Base-by-base conservation (phyloP, 306 rosid genomes). In the Herpetospermum pedunculosum region DNA sequence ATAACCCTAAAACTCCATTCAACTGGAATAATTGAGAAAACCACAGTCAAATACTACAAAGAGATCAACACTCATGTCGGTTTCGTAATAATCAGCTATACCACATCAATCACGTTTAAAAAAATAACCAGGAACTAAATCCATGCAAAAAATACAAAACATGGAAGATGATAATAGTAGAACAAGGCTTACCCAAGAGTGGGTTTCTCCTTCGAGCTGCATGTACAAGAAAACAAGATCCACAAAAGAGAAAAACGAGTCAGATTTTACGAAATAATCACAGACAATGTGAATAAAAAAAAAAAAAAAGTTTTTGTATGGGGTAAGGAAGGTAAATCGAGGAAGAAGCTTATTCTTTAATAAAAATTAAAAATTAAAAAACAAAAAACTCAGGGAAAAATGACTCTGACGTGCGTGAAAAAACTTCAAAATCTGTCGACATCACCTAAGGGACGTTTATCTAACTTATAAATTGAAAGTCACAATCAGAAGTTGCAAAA, bases 121-220 rank as follows among this genome's bases (percentile, higher is more conserved):
- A 10, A 12, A 53, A 26, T 68, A 68, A 65, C 21, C 21, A 68
- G 38, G 25, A 43, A 68, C 73, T 2, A 68, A 46, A 4, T 70
- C 8, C 26, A 44, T 47, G 23, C 28, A 44, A 46, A 70, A 58
- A 29, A 46, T 9, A 70, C 23, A 70, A 11, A 32, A 15, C 4
- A 1, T 67, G 38, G 14, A 38, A 32, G 70, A 58, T 47, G 38
- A 28, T 6, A 38, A 47, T 50, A 60, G 53, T 10, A 81, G 60
- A 37, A 46, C 48, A 54, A 21, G 25, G 70, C 96, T 83, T 78
- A 87, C 98, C 98, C 98, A 48, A 92, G 97, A 92, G 98, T 90
- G 98, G 98, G 98, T 86, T 85, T 92, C 98, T 90, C 98, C 98
- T 90, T 92, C 88, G 97, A 92, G 98, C 98, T 92, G 96, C 89